phyloP scores from a whole-genome alignment of 2,329 filamentous ascomycete species.

The Coniochaeta pulveracea region DNA sequence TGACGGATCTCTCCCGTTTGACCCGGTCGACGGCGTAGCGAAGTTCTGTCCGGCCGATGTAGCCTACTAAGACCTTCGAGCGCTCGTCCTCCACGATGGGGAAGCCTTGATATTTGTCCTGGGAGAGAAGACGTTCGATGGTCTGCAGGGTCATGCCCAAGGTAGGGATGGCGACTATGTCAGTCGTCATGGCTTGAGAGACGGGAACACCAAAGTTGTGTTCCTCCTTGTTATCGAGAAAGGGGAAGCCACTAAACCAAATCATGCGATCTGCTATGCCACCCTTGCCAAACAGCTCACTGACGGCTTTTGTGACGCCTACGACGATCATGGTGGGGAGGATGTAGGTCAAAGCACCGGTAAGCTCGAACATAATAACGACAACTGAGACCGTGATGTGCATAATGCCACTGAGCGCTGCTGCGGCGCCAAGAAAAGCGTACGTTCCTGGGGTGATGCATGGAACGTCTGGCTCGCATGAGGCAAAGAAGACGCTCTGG shows the following conservation, averaged over 20 bases:
- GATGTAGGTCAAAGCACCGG: constrained; percentile 93
- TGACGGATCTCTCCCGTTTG: constrained; percentile 57
- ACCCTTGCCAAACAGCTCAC: constrained; percentile 84
- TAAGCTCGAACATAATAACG: constrained; percentile 99
- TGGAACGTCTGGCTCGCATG: constrained; percentile 81
- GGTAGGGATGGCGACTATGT: constrained; percentile 63
- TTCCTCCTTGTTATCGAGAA: constrained; percentile 94
- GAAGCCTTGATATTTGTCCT: constrained; percentile 84
- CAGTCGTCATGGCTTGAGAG: constrained; percentile 75
- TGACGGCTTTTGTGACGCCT: constrained; percentile 87
- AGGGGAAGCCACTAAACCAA: constrained; percentile 95
- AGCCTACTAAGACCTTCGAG: constrained; percentile 69
- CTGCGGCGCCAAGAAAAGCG: constrained; percentile 85
- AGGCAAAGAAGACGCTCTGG: constrained; percentile 70
- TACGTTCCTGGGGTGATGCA: constrained; percentile 98
- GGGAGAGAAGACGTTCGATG: constrained; percentile 62
- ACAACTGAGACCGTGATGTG: constrained; percentile 94
- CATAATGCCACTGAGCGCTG: constrained; percentile 92
- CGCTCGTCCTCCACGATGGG: constrained; percentile 71
- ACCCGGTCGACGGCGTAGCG: constrained; percentile 80
- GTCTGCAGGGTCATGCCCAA: constrained; percentile 65
- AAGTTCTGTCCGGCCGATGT: constrained; percentile 86
- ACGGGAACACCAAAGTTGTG: constrained; percentile 94
- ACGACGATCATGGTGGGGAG: constrained; percentile 98
- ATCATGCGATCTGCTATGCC: constrained; percentile 98